Conservation (phyloP, 2,329 filamentous ascomycete species). For the Shiraia sp. region DNA sequence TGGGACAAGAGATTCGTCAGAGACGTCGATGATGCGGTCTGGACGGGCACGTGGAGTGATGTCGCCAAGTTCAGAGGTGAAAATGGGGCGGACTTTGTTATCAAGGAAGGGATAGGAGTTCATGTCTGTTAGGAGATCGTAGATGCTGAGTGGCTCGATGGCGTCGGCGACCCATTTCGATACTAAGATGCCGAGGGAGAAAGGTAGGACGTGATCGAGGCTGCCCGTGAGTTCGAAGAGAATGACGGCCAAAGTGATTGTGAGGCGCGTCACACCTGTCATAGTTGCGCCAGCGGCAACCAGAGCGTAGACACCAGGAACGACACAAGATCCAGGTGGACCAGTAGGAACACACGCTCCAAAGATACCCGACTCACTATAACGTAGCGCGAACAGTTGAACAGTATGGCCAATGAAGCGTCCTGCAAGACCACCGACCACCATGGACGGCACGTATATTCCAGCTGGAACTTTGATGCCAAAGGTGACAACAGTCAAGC, state of each 20-base stretch:
- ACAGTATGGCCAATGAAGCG: slow-evolving; percentile 83
- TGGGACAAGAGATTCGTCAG: slow-evolving; percentile 75
- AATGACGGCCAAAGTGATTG: slow-evolving; percentile 92
- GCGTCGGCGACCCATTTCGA: slow-evolving; percentile 99
- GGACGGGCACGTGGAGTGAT: slow-evolving; percentile 77
- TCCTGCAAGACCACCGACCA: slow-evolving; percentile 90
- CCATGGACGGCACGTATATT: slow-evolving; percentile 99
- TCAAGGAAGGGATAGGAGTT: slow-evolving; percentile 98
- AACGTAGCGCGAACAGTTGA: slow-evolving; percentile 77
- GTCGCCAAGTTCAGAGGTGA: slow-evolving; percentile 84
- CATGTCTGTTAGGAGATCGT: slow-evolving; percentile 93
- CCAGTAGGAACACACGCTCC: slow-evolving; percentile 69
- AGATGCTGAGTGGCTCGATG: slow-evolving; percentile 91
- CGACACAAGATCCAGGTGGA: slow-evolving; percentile 80
- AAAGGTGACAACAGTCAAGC: slow-evolving; percentile 88
- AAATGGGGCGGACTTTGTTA: slow-evolving; percentile 90
- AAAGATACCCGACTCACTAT: slow-evolving; percentile 74
- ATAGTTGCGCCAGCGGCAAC: slow-evolving; percentile 95
- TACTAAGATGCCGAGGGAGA: slow-evolving; percentile 87
- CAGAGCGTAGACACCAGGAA: slow-evolving; percentile 94
- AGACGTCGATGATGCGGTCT: slow-evolving; percentile 86
- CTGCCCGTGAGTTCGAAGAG: slow-evolving; percentile 95
- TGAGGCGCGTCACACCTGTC: slow-evolving; percentile 93
- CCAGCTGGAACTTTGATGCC: slow-evolving; percentile 95
- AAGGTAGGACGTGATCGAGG: slow-evolving; percentile 91